These are phyloP conservation scores for Pseudogymnoascus sp. DNA, from an alignment of 2,329 filamentous ascomycete genomes.

Conservation along the genomic window DNA sequence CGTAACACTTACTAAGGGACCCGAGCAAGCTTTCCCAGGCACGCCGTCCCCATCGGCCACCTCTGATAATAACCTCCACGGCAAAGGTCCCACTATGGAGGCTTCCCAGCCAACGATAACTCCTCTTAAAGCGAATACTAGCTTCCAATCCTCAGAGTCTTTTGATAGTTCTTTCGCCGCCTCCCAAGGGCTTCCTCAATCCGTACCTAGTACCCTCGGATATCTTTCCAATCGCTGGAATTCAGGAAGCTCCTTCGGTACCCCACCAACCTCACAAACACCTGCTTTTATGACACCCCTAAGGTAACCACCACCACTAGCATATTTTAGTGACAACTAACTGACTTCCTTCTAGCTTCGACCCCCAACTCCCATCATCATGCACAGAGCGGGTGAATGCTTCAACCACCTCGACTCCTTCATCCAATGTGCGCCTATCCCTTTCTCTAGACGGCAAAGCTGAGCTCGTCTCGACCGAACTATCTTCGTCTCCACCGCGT, in stretches of 20 bases:
- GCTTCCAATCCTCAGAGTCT: background rate
- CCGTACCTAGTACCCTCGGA: constrained; percentile 28
- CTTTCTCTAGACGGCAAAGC: constrained; percentile 86
- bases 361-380: constrained; percentile 22
- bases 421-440: constrained; percentile 57
- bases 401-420: constrained; percentile 15
- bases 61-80: constrained; percentile 3
- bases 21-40: background rate
- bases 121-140: background rate
- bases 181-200: constrained; percentile 17
- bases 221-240: constrained; percentile 49
- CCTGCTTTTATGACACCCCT: constrained; percentile 32
- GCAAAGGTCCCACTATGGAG: background rate
- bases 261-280: constrained; percentile 35
- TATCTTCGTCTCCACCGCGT: constrained; percentile 62
- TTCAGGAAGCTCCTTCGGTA: constrained; percentile 42
- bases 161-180: background rate
- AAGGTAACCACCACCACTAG: constrained; percentile 33
- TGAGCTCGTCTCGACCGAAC: constrained; percentile 66
- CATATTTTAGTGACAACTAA: constrained; percentile 12
- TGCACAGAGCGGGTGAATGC: constrained; percentile 25
- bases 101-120: constrained; percentile 5
- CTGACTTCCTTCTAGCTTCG: constrained; percentile 17
- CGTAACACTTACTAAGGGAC: background rate
- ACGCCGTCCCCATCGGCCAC: background rate